Base-by-base conservation (phyloP, 140 eudicot genomes). In the Anethum foeniculum region DNA sequence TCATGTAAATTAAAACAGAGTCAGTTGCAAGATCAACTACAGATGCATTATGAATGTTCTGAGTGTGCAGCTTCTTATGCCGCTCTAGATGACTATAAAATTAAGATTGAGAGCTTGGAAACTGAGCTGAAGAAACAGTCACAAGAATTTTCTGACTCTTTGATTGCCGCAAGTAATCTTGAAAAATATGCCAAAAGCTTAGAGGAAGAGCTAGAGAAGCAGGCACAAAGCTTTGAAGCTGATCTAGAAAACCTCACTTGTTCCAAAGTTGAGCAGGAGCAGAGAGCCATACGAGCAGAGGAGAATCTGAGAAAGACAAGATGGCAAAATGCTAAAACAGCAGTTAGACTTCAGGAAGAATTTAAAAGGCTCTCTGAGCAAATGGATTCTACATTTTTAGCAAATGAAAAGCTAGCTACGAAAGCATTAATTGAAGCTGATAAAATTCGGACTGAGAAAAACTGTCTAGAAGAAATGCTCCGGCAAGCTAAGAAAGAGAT, bases 331-430 rank as follows among this genome's bases (percentile, higher is more conserved):
- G 93, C 91, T 32, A 90, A 79, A 75, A 90, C 96, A 5, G 98
- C 97, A 34, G 94, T 88, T 71, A 85, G 88, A 83, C 91, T 96
- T 81, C 99, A 96, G 83, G 97, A 90, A 77, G 99, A 96, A 80
- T 90, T 96, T 39, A 88, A 85, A 84, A 86, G 90, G 80, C 85
- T 93, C 2, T 96, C 96, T 0, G 76, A 83, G 68, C 94, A 96
- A 87, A 91, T 96, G 99, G 80, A 88, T 6, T 91, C 94, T 11
- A 86, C 97, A 74, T 96, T 96, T 82, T 89, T 86, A 71, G 93
- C 92, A 72, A 96, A 93, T 36, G 99, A 96, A 83, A 93, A 80
- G 77, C 82, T 89, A 64, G 97, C 99, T 76, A 76, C 85, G 77
- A 96, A 89, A 84, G 91, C 98, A 54, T 62, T 88, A 77, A 86